Evolutionary conservation across 139 green algal species (phyloP).

Genomic region (Eudorina sp.): DNA sequence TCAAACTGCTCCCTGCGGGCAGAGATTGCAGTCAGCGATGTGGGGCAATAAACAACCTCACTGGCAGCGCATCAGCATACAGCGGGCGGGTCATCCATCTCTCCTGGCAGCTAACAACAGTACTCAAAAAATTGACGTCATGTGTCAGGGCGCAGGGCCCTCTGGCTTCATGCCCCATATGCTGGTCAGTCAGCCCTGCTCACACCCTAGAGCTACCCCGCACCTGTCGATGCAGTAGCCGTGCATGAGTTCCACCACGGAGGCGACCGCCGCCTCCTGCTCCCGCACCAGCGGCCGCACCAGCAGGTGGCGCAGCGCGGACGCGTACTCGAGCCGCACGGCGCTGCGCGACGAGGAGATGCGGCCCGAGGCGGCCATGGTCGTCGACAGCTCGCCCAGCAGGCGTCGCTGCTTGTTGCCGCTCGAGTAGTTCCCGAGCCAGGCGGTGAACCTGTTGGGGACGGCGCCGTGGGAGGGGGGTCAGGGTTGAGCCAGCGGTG

Average conservation of each 20-base stretch:
- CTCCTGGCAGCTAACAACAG: too few species aligned
- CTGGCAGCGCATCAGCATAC: too few species aligned
- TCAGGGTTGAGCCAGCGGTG: neutral
- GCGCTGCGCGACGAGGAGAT: conserved; percentile 37
- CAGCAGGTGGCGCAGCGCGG: conserved; percentile 75
- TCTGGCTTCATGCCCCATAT: too few species aligned
- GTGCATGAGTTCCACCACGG: conserved; percentile 71
- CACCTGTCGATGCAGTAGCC: conserved; percentile 57
- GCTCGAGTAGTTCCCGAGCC: conserved; percentile 91
- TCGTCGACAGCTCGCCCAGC: conserved; percentile 89
- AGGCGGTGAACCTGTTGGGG: conserved; percentile 95
- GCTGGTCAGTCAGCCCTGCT: too few species aligned
- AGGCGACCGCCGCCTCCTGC: conserved; percentile 79
- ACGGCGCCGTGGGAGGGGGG: too few species aligned
- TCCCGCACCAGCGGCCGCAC: conserved; percentile 64
- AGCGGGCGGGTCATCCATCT: too few species aligned
- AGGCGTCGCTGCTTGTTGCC: conserved; percentile 92
- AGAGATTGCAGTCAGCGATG: too few species aligned
- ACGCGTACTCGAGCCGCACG: conserved; percentile 86
- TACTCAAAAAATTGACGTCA: too few species aligned
- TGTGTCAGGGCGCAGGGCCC: too few species aligned
- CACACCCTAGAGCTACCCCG: too few species aligned
- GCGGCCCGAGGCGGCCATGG: conserved; percentile 73
- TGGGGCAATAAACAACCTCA: too few species aligned
- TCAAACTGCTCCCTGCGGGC: conserved; percentile 73